phyloP scores from a whole-genome alignment of 441 rosid genomes.

The Brassica balearica region DNA sequence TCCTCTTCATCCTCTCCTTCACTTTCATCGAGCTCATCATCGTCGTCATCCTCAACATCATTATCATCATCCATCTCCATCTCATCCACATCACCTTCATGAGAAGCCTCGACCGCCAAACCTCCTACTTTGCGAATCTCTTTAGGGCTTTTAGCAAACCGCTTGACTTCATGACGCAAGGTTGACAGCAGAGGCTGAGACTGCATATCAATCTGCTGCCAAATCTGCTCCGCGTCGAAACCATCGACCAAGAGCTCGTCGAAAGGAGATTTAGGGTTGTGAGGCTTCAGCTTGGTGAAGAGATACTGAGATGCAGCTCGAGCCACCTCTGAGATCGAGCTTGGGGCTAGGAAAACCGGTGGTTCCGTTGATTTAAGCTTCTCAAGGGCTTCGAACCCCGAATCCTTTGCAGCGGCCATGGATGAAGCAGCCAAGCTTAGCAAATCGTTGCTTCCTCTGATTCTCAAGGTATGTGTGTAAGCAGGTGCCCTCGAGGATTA shows the following conservation, averaged over 20 bases:
- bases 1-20: slow-evolving; percentile 40
- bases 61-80: slow-evolving; percentile 46
- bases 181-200: slow-evolving; percentile 67
- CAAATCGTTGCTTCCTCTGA: slow-evolving; percentile 14
- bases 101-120: slow-evolving; percentile 33
- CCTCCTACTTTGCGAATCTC: slow-evolving; percentile 51
- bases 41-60: slow-evolving; percentile 35
- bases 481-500: background rate
- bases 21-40: slow-evolving; percentile 38
- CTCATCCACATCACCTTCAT: slow-evolving; percentile 39
- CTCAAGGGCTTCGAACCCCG: slow-evolving; percentile 52
- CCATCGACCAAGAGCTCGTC: slow-evolving; percentile 76
- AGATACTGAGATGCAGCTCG: slow-evolving; percentile 68
- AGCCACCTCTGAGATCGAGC: slow-evolving; percentile 54
- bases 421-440: slow-evolving; percentile 16
- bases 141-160: slow-evolving; percentile 62
- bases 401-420: slow-evolving; percentile 48
- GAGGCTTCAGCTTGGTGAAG: slow-evolving; percentile 61
- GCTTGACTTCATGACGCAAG: slow-evolving; percentile 61
- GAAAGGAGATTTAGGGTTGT: slow-evolving; percentile 69
- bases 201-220: slow-evolving; percentile 91
- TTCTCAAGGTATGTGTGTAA: background rate
- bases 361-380: slow-evolving; percentile 67
- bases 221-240: slow-evolving; percentile 90
- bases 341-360: slow-evolving; percentile 71